Base-by-base conservation (phyloP, 78 protist species). In the Monosiga brevicollis region DNA sequence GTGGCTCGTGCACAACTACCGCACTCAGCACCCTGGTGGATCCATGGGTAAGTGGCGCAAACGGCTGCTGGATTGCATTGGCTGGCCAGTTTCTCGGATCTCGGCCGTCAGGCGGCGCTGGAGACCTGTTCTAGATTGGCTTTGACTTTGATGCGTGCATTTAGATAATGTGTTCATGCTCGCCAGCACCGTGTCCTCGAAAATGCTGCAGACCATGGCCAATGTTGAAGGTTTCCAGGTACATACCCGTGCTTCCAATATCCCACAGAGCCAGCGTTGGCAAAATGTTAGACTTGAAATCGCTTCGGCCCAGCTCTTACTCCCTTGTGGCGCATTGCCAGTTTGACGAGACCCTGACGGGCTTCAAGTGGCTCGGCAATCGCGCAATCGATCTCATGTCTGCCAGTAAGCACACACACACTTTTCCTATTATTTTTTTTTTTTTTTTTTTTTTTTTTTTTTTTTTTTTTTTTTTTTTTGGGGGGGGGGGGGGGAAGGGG, bases 301-400 rank as follows among this genome's bases (percentile, higher is more conserved):
- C n/a, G n/a, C n/a, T n/a, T n/a, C n/a, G n/a, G n/a, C n/a, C n/a
- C n/a, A n/a, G n/a, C n/a, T n/a, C n/a, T n/a, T n/a, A n/a, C n/a
- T n/a, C n/a, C 62, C 6, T 49, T 49, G 62, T 49, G 6, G 62
- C 62, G 1, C 20, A 26, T 1, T 15, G 9, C 73, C 20, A 41
- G 25, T 86, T 42, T 35, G 84, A 62, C 76, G 97, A 94, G 40
- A 91, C 96, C 1, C 87, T 97, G 55, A 97, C 99, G 38, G 99
- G 99, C 43, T 98, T 98, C 92, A 98, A 98, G 83, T 97, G 98
- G 98, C 87, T 98, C 25, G 99, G 97, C 74, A 93, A 93, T 90
- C n/a, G 54, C 36, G 92, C 93, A 15, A 0, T 38, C 22, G 94
- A 93, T 24, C 84, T 91, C 29, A 73, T n/a, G n/a, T n/a, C n/a